Base-by-base conservation (phyloP, 768 basidiomycete species). In the Macrolepiota albuminosa region DNA sequence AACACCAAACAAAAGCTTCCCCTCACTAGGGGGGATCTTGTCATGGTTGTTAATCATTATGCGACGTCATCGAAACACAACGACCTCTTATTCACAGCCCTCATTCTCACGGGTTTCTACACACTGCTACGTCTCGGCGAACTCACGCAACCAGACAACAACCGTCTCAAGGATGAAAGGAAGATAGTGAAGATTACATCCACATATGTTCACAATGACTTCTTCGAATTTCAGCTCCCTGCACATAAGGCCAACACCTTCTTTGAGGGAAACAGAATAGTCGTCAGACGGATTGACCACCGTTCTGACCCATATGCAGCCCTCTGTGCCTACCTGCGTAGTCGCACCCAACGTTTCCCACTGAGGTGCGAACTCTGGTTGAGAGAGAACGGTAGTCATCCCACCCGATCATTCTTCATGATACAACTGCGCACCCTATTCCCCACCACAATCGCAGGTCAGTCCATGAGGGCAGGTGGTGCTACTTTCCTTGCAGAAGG, bases 31-130 rank as follows among this genome's bases (percentile, higher is more conserved):
- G 18, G n/a, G 0, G 6, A 42, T 6, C 18, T 42, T 0, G 6
- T 8, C 1, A 42, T 1, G 7, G 40, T 6, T 1, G 7, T n/a
- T 0, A 1, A 1, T 1, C 18, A 6, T 1, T 42, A n/a, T n/a
- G 5, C 8, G 6, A 1, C 6, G 7, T n/a, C 40, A 4, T 1
- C 16, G 0, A 8, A 7, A 2, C 18, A 42, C 18, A 4, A 42
- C 6, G 6, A 42, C 6, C 16, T 6, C 1, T 6, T 42, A 1
- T 42, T 42, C 18, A 3, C 18, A 2, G 18, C 40, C 2, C 16
- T 6, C 16, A 18, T 42, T 6, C 2, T 8, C 0, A 42, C 18
- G 1, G 40, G 40, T 1, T 42, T 42, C 40, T n/a, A 42, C n/a
- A 18, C 16, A 1, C 18, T 42, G 14, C 6, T 42, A 6, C 16